Base-by-base conservation (phyloP, 2,329 filamentous ascomycete species). In the Xylariaceae sp. region DNA sequence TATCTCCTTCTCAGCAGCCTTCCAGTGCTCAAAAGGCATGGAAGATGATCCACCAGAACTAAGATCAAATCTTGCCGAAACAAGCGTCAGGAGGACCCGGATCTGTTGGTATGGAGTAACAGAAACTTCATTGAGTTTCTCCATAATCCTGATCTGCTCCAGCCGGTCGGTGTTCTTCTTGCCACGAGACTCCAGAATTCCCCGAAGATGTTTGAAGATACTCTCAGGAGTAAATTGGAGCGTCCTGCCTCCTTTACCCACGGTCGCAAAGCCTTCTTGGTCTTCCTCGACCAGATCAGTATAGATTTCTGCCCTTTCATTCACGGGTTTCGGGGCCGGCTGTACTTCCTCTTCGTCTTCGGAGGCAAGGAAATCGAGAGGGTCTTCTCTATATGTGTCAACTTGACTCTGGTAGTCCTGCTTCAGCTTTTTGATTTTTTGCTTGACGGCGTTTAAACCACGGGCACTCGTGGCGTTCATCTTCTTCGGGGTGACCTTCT, bases 401-500 rank as follows among this genome's bases (percentile, higher is more conserved):
- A 99, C 89, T 71, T 96, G 90, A 60, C 84, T 81, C 71, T 91
- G 86, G 78, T 93, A 93, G 63, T 98, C 93, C 79, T 96, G 96
- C 83, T 93, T 96, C 79, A 93, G 93, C 85, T 97, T 98, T 86
- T 93, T 93, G 81, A 99, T 91, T 79, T 93, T 93, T 77, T 99
- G 95, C 80, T 97, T 96, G 71, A 98, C 90, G 61, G 93, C 91
- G 75, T 98, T 99, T 70, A 99, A 85, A 70, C 93, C 92, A 77
- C 92, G 91, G 64, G 92, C 89, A 73, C 93, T 96, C 71, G 89
- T 95, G 60, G 93, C 92, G 79, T 96, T 99, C 93, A 98, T 96
- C 84, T 97, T 98, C 86, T 97, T 97, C 62, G 89, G 87, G 2
- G 90, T 90, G 66, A 96, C 90, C 82, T 99, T 99, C 74, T 96